Percentiles rank a stretch among this genome's conserved stretches.
Evolutionary conservation across 345 rosid genomes (phyloP).

Genomic region (Gossypium sturtianum): DNA sequence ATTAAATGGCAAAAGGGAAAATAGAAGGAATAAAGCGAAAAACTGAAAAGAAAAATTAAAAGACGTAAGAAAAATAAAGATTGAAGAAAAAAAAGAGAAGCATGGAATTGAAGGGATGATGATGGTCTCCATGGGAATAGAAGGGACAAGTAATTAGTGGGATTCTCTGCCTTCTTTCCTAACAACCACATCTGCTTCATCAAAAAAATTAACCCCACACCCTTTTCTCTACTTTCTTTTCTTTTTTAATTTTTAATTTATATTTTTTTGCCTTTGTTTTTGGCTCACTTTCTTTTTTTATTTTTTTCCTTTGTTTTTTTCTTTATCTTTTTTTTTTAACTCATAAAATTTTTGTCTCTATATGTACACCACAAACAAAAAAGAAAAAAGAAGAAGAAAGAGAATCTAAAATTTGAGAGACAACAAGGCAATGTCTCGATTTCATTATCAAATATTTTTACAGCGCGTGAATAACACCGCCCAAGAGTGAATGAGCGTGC

Average conservation of each 20-base stretch:
- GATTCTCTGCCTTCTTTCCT: constrained; percentile 19
- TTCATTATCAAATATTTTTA: neutral
- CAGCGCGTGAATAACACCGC: neutral
- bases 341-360: neutral
- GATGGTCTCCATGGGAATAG: too few species aligned
- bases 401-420: neutral
- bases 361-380: neutral
- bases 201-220: constrained; percentile 6
- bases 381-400: too few species aligned
- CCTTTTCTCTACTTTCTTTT: neutral
- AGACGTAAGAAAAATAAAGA: neutral
- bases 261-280: neutral
- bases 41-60: neutral
- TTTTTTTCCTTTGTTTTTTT: neutral
- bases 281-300: neutral
- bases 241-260: neutral
- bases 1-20: neutral
- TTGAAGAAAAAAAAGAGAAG: neutral
- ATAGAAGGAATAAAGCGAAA: neutral
- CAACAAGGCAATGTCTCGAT: neutral
- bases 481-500: neutral
- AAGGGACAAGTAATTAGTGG: neutral
- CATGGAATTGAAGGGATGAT: neutral
- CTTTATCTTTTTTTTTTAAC: neutral
- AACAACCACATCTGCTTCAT: neutral